Percentiles rank a stretch among this genome's conserved stretches.
phyloP scores from a whole-genome alignment of 768 basidiomycete species.

The Collybia mongolica region DNA sequence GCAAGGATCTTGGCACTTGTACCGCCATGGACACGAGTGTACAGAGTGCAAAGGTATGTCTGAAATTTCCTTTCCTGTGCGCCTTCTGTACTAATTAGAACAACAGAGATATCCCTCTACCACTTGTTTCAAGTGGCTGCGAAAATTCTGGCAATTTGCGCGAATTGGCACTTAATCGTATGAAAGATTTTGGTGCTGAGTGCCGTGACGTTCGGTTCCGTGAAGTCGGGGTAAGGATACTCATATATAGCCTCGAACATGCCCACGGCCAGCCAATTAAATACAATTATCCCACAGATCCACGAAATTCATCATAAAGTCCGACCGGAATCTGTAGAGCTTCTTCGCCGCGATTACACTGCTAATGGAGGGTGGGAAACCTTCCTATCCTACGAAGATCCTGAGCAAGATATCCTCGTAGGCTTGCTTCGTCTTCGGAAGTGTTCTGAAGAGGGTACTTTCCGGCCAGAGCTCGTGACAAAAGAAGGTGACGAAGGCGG shows the following conservation, averaged over 20 bases:
- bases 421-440: slow-evolving; percentile 90
- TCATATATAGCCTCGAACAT: neutral
- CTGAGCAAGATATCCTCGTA: slow-evolving; percentile 93
- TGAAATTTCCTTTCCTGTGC: slow-evolving; percentile 4
- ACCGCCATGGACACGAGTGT: slow-evolving; percentile 98
- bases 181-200: slow-evolving; percentile 99
- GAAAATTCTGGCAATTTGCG: slow-evolving; percentile 97
- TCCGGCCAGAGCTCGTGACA: slow-evolving; percentile 85
- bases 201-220: slow-evolving; percentile 97
- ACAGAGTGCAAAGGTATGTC: slow-evolving; percentile 88
- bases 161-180: slow-evolving; percentile 92
- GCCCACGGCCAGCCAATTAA: slow-evolving; percentile 8
- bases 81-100: slow-evolving; percentile 3
- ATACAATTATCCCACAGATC: slow-evolving; percentile 49
- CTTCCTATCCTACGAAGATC: slow-evolving; percentile 98
- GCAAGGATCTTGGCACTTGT: slow-evolving; percentile 94
- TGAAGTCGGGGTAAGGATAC: slow-evolving; percentile 85
- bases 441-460: slow-evolving; percentile 96
- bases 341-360: slow-evolving; percentile 91
- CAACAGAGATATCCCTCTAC: slow-evolving; percentile 90
- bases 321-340: slow-evolving; percentile 91
- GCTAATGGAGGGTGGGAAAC: slow-evolving; percentile 99
- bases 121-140: slow-evolving; percentile 93
- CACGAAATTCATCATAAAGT: slow-evolving; percentile 99
- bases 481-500: slow-evolving; percentile 71